phyloP scores from a whole-genome alignment of 139 green algal genomes.

The Volvox reticuliferus region DNA sequence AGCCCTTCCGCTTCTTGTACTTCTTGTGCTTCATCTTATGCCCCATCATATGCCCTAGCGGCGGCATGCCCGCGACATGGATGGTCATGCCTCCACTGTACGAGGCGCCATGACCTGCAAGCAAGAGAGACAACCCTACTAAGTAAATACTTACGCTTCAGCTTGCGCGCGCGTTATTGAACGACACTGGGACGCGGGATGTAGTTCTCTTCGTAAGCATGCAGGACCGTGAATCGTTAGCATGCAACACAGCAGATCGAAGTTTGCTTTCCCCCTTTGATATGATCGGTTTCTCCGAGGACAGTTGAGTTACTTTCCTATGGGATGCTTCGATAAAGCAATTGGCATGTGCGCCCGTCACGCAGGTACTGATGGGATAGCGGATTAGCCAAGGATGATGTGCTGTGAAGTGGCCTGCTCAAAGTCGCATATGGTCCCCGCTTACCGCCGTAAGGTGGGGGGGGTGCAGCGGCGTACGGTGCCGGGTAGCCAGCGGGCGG shows the following conservation, averaged over 20 bases:
- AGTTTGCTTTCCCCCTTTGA: neutral
- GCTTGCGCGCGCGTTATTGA: neutral
- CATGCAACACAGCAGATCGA: neutral
- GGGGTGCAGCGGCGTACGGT: neutral
- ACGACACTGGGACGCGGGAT: neutral
- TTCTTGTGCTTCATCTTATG: slow-evolving; percentile 36
- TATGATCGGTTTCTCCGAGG: too few species aligned
- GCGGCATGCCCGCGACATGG: neutral
- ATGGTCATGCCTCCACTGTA: slow-evolving; percentile 10
- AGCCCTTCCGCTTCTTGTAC: slow-evolving; percentile 37
- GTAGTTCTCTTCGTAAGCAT: neutral
- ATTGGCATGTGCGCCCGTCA: too few species aligned
- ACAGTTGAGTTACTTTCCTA: too few species aligned
- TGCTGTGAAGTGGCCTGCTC: too few species aligned
- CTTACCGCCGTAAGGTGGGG: neutral
- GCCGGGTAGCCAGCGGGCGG: slow-evolving; percentile 9
- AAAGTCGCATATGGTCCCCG: neutral
- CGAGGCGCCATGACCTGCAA: neutral
- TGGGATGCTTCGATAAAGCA: neutral
- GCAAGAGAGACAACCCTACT: neutral
- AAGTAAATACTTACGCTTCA: neutral
- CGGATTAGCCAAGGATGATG: too few species aligned
- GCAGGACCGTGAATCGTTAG: neutral
- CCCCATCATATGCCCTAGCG: neutral
- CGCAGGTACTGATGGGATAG: too few species aligned